phyloP scores from a whole-genome alignment of 805 yeast genomes.

The Candida tammaniensis region DNA sequence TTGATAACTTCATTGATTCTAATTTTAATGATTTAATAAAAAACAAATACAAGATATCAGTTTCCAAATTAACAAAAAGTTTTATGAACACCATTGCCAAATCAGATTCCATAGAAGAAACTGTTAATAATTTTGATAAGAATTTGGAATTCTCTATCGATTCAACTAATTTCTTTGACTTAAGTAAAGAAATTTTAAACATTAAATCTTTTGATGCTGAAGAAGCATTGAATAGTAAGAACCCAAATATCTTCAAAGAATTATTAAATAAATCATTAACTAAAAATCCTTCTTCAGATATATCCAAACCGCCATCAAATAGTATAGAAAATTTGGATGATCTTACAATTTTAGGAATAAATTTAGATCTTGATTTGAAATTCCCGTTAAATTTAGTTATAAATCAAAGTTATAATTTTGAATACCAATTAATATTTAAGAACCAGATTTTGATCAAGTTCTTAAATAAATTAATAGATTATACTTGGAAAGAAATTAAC shows the following conservation, averaged over 20 bases:
- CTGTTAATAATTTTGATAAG: conserved; percentile 8
- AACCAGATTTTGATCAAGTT: conserved; percentile 63
- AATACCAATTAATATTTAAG: conserved; percentile 79
- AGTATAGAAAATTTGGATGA: conserved; percentile 25
- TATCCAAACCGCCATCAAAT: conserved; percentile 2
- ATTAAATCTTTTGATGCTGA: conserved; percentile 56
- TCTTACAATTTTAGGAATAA: conserved; percentile 49
- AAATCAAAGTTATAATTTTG: conserved; percentile 65
- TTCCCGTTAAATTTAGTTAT: conserved; percentile 82
- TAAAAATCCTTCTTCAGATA: conserved; percentile 10
- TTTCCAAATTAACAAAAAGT: conserved; percentile 23
- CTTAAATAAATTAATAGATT: conserved; percentile 56
- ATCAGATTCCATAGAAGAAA: background rate
- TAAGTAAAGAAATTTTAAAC: conserved; percentile 48
- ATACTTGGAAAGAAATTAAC: conserved; percentile 70
- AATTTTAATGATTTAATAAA: conserved; percentile 54
- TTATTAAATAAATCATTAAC: conserved; percentile 43
- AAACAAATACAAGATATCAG: conserved; percentile 29
- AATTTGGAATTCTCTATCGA: conserved; percentile 40
- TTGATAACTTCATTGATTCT: conserved; percentile 51
- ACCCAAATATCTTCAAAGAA: conserved; percentile 32
- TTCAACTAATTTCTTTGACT: conserved; percentile 41
- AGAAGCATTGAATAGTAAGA: conserved; percentile 41
- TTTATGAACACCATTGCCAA: conserved; percentile 18
- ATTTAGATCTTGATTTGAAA: conserved; percentile 64